A percentile compares a stretch with the other conserved stretches of the same genome.
These are phyloP conservation scores for Thalia dealbata DNA, from an alignment of 176 grass and related monocot species.

Conservation along the genomic window DNA sequence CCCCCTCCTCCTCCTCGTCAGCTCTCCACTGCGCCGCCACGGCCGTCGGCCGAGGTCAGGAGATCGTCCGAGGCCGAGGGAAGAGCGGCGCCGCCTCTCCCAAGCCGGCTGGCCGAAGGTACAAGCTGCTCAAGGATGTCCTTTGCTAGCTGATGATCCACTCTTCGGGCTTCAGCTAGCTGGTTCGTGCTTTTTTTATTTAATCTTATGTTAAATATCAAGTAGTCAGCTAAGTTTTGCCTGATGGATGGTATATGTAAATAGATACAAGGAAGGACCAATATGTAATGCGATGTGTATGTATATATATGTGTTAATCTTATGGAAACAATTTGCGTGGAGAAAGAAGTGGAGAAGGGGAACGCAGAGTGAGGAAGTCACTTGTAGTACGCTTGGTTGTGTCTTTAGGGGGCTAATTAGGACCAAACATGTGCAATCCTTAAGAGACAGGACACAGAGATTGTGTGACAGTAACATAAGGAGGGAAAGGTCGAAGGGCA, in stretches of 20 bases:
- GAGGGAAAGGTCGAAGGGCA: background rate
- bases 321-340: background rate
- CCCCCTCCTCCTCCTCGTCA: no score
- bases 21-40: background rate
- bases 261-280: no score
- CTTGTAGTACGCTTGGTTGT: background rate
- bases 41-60: conserved; percentile 1
- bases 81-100: conserved; percentile 19
- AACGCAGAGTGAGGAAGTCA: background rate
- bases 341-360: background rate
- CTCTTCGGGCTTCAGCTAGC: no score
- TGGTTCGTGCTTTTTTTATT: no score
- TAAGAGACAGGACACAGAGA: background rate
- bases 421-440: background rate
- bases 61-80: conserved; percentile 11
- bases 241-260: no score
- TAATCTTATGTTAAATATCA: background rate
- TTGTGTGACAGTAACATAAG: background rate
- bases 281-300: no score
- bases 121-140: conserved; percentile 99
- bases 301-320: background rate
- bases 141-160: conserved; percentile 35
- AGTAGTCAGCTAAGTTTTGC: background rate
- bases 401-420: background rate
- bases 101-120: conserved; percentile 70